Percentiles rank a stretch among this genome's conserved stretches.
These are phyloP conservation scores for Lachnellula hyalina DNA, from an alignment of 2,329 filamentous ascomycete genomes.

Conservation along the genomic window DNA sequence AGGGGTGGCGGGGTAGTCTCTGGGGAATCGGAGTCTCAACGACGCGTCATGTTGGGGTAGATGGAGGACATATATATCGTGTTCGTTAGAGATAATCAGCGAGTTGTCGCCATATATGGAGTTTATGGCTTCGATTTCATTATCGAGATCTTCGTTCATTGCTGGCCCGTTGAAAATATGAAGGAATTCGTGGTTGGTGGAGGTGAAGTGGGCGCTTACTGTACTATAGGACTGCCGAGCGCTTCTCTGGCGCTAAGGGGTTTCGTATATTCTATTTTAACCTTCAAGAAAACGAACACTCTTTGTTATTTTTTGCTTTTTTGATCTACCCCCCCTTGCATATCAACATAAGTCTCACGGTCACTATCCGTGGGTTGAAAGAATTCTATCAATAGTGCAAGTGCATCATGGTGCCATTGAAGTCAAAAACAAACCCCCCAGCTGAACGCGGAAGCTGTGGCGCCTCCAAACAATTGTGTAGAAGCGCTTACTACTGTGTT, in stretches of 20 bases:
- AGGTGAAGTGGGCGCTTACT: background rate
- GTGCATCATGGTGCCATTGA: no score
- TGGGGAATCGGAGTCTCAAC: conserved; percentile 63
- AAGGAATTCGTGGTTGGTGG: background rate
- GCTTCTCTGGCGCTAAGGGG: no score
- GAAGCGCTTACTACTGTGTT: background rate
- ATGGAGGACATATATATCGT: conserved; percentile 53
- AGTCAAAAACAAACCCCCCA: no score
- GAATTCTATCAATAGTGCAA: no score
- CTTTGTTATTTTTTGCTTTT: background rate
- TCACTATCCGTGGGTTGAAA: no score
- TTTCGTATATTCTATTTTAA: background rate
- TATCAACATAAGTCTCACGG: no score
- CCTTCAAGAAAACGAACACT: background rate
- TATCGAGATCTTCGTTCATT: conserved; percentile 44
- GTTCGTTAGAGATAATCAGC: conserved; percentile 40
- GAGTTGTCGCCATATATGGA: conserved; percentile 74
- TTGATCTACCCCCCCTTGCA: no score
- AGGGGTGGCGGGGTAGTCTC: conserved; percentile 67
- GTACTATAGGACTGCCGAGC: no score
- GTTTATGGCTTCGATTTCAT: conserved; percentile 78
- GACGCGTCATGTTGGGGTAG: conserved; percentile 56
- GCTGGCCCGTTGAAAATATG: background rate
- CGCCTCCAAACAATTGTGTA: background rate
- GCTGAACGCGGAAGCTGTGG: no score